phyloP scores from a whole-genome alignment of 768 basidiomycete genomes.

The Austroboletus eburneus region DNA sequence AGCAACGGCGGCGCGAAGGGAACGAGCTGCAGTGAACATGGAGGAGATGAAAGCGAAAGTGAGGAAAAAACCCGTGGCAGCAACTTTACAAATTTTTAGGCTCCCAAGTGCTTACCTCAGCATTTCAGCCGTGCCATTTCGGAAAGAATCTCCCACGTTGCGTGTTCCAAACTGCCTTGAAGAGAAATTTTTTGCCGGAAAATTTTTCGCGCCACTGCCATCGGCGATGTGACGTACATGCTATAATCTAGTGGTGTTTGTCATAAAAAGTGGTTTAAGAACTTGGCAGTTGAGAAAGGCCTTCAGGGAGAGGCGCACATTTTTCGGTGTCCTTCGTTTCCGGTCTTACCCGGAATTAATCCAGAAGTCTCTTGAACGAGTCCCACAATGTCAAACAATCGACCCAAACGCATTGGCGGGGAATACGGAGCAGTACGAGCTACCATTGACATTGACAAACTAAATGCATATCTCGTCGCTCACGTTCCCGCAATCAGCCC shows the following conservation, averaged over 20 bases:
- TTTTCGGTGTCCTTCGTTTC: neutral
- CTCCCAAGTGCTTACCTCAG: slow-evolving; percentile 30
- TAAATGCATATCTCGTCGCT: slow-evolving; percentile 62
- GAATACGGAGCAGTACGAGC: slow-evolving; percentile 75
- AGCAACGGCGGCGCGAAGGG: slow-evolving; percentile 52
- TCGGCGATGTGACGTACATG: too few species aligned
- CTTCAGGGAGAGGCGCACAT: neutral
- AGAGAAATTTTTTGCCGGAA: neutral
- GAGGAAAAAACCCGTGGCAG: slow-evolving; percentile 29
- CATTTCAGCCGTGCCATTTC: slow-evolving; percentile 5
- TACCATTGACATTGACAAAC: slow-evolving; percentile 55
- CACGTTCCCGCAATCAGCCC: slow-evolving; percentile 52
- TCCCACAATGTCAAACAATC: slow-evolving; percentile 17
- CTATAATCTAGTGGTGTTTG: too few species aligned
- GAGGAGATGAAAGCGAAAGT: slow-evolving; percentile 44
- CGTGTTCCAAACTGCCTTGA: slow-evolving; percentile 2
- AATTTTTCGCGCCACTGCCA: neutral
- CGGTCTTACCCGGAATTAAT: too few species aligned
- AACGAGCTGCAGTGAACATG: slow-evolving; percentile 73
- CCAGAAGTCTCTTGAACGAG: neutral
- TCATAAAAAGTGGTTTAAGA: too few species aligned
- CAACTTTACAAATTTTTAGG: slow-evolving; percentile 42
- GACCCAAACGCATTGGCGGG: slow-evolving; percentile 55
- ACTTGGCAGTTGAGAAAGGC: too few species aligned
- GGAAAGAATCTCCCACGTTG: slow-evolving; percentile 9